Evolutionary conservation across 2,329 filamentous ascomycete species (phyloP).

Genomic region (Penicillium digitatum): DNA sequence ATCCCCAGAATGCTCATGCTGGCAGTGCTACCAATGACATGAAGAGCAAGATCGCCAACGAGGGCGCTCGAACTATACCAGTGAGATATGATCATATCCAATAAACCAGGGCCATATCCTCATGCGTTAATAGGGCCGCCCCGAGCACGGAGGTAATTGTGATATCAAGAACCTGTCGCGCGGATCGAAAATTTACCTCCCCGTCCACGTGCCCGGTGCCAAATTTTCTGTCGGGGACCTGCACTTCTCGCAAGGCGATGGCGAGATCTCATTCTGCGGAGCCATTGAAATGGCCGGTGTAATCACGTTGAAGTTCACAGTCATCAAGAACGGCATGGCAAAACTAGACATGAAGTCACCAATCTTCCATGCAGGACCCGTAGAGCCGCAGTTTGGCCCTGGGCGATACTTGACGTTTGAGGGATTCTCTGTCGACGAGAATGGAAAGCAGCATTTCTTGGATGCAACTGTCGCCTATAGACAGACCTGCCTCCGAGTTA

Average conservation of each 20-base stretch:
- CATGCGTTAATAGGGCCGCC: slow-evolving; percentile 52
- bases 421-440: slow-evolving; percentile 83
- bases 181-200: slow-evolving; percentile 78
- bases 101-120: not conserved
- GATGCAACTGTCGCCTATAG: slow-evolving; percentile 83
- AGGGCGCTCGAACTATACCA: slow-evolving; percentile 82
- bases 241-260: slow-evolving; percentile 84
- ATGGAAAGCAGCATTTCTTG: slow-evolving; percentile 84
- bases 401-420: slow-evolving; percentile 80
- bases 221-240: slow-evolving; percentile 89
- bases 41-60: slow-evolving; percentile 64
- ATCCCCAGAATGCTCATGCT: slow-evolving; percentile 67
- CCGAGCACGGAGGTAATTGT: slow-evolving; percentile 86
- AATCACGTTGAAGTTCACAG: slow-evolving; percentile 84
- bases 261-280: slow-evolving; percentile 82
- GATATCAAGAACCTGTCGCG: slow-evolving; percentile 84
- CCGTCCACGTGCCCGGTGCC: slow-evolving; percentile 78
- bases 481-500: slow-evolving; percentile 71
- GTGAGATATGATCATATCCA: slow-evolving; percentile 30
- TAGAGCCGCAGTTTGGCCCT: slow-evolving; percentile 82
- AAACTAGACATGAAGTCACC: slow-evolving; percentile 75
- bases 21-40: slow-evolving; percentile 59
- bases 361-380: slow-evolving; percentile 80
- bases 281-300: slow-evolving; percentile 93
- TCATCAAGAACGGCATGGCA: slow-evolving; percentile 75